These are phyloP conservation scores for Xylaria sp. DNA, from an alignment of 2,329 filamentous ascomycete species.

Conservation along the genomic window DNA sequence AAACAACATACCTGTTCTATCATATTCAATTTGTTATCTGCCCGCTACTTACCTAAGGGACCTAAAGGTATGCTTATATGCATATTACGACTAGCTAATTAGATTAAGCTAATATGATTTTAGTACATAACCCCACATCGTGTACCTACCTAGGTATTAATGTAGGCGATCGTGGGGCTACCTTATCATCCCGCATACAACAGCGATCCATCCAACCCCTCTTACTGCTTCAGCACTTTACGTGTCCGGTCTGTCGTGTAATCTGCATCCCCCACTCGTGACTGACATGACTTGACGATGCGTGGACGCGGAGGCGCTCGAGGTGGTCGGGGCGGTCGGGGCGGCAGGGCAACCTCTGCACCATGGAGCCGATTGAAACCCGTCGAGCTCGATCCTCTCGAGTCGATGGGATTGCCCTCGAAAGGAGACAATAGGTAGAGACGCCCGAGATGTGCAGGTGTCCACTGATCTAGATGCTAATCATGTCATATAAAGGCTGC, in stretches of 20 bases:
- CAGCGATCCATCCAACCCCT: background rate
- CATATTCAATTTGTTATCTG: too few species aligned
- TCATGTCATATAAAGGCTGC: slow-evolving; percentile 62
- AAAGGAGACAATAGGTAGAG: slow-evolving; percentile 86
- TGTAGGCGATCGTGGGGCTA: too few species aligned
- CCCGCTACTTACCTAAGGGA: too few species aligned
- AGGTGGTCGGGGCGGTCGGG: slow-evolving; percentile 43
- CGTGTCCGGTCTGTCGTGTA: background rate
- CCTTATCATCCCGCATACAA: too few species aligned
- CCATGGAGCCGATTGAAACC: slow-evolving; percentile 80
- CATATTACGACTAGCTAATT: too few species aligned
- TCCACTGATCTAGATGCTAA: background rate
- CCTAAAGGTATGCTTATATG: too few species aligned
- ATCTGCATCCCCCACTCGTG: slow-evolving; percentile 8
- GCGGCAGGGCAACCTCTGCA: slow-evolving; percentile 58
- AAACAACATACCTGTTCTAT: too few species aligned
- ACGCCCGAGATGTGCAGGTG: too few species aligned
- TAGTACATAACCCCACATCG: background rate
- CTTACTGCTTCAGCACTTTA: background rate
- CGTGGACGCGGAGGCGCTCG: slow-evolving; percentile 50
- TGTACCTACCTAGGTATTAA: background rate
- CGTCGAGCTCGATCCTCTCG: slow-evolving; percentile 78
- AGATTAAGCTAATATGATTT: too few species aligned
- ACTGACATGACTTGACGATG: slow-evolving; percentile 51
- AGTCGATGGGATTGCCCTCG: slow-evolving; percentile 85